Base-by-base conservation (phyloP, 148 eudicot genomes). In the Talinum fruticosum region DNA sequence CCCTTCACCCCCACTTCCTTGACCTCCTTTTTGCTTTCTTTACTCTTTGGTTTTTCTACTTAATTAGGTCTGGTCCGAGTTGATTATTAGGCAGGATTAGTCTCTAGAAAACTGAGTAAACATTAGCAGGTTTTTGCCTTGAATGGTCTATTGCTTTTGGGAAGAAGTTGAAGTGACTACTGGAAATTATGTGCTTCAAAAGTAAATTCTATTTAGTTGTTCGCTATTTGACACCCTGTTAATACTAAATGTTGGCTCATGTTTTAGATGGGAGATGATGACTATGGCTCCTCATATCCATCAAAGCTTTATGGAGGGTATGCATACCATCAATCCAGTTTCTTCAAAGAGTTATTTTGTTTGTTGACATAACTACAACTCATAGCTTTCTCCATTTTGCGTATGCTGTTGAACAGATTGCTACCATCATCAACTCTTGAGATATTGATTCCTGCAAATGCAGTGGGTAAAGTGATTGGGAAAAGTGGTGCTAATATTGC, bases 401-500 rank as follows among this genome's bases (percentile, higher is more conserved):
- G 44, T 24, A 41, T 81, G 53, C 34, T 61, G 66, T 26, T 62
- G 66, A 81, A 64, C 91, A 90, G 97, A 81, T 75, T 85, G 82
- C 82, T 88, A 69, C 87, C 89, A 69, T 82, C 94, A 41, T 84
- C 97, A 44, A 82, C 89, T 24, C 79, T 89, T 72, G 99, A 96
- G 86, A 85, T 96, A 87, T 76, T 91, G 80, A 84, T 96, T 53
- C 99, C 99, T 81, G 91, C 86, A 29, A 85, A 90, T 77, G 97
- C 99, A 73, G 88, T 89, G 41, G 87, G 87, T 66, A 96, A 89
- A 86, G 99, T 96, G 74, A 65, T 93, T 54, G 99, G 99, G 14
- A 96, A 89, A 91, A 90, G 89, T 73, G 99, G 99, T 64, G 88
- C 89, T 29, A 96, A 96, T 79, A 75, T 96, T 65, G 87, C 87